A percentile compares a stretch with the other conserved stretches of the same genome.
Conservation (phyloP, 441 rosid species). For the Macaranga tanarius region DNA sequence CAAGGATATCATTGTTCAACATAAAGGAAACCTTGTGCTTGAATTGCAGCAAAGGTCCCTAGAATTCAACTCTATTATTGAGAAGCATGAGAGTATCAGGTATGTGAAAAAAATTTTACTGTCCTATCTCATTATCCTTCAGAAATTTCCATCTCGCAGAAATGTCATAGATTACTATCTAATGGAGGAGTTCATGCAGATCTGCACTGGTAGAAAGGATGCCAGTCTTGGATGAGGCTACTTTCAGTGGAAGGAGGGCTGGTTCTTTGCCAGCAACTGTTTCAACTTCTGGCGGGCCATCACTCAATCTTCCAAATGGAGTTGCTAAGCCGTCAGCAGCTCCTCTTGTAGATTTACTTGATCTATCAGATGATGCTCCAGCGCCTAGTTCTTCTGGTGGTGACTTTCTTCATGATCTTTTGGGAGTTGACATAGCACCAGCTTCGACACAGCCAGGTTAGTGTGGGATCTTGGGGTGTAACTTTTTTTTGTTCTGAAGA, state of each 20-base stretch:
- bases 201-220: slow-evolving; percentile 93
- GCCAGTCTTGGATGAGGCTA: slow-evolving; percentile 98
- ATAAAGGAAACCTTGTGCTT: slow-evolving; percentile 87
- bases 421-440: slow-evolving; percentile 67
- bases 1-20: slow-evolving; percentile 59
- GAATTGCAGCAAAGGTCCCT: slow-evolving; percentile 99
- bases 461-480: slow-evolving; percentile 31
- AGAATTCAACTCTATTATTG: slow-evolving; percentile 87
- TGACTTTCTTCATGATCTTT: slow-evolving; percentile 92
- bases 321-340: slow-evolving; percentile 67
- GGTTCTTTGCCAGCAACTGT: slow-evolving; percentile 67
- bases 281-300: slow-evolving; percentile 54
- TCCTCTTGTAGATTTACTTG: slow-evolving; percentile 89
- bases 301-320: slow-evolving; percentile 88
- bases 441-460: slow-evolving; percentile 64
- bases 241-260: slow-evolving; percentile 84
- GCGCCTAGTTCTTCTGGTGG: slow-evolving; percentile 79
- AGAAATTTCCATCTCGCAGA: slow-evolving; percentile 14
- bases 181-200: slow-evolving; percentile 50
- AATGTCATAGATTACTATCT: slow-evolving; percentile 21
- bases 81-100: slow-evolving; percentile 89
- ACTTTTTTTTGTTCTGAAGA: slow-evolving; percentile 2
- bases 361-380: slow-evolving; percentile 81
- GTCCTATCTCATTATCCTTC: slow-evolving; percentile 22
- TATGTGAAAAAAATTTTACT: slow-evolving; percentile 26